Conservation (phyloP, 768 basidiomycete species). For the Inosperma sp. region DNA sequence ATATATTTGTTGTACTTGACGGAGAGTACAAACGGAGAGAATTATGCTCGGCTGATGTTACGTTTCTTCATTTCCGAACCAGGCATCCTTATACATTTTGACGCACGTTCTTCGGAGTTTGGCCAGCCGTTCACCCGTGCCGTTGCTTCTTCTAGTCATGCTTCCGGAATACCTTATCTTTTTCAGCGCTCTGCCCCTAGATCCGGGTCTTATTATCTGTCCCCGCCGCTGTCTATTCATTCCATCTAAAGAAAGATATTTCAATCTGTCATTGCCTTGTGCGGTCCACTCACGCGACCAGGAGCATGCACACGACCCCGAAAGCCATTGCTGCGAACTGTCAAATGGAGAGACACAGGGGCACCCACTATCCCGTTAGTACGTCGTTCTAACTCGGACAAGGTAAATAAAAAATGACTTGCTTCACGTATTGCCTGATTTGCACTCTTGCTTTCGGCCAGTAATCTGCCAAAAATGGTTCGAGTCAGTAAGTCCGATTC, state of each 20-base stretch:
- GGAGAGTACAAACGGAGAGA: too few species aligned
- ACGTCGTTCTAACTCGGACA: too few species aligned
- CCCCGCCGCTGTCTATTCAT: conserved; percentile 52
- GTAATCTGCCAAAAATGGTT: conserved; percentile 47
- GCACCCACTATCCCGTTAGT: too few species aligned
- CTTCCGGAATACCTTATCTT: neutral
- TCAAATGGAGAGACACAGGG: conserved; percentile 10
- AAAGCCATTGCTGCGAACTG: conserved; percentile 91
- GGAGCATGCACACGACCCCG: conserved; percentile 87
- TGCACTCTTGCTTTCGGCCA: conserved; percentile 83
- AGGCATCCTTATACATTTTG: neutral
- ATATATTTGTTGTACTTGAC: too few species aligned
- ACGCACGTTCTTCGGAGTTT: conserved; percentile 9
- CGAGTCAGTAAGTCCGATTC: conserved; percentile 6
- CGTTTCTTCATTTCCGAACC: conserved; percentile 3
- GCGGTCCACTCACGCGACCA: conserved; percentile 71
- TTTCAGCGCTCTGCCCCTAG: conserved; percentile 6
- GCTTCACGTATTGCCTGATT: conserved; percentile 91
- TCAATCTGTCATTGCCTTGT: conserved; percentile 1
- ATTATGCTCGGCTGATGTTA: neutral
- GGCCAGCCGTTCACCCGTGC: neutral
- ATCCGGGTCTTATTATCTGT: conserved; percentile 12
- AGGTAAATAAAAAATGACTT: conserved; percentile 24
- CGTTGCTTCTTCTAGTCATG: neutral
- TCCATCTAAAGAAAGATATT: conserved; percentile 50